A percentile compares a stretch with the other conserved stretches of the same genome.
These are phyloP conservation scores for Hydnomerulius pinastri DNA, from an alignment of 768 basidiomycete genomes.

Conservation along the genomic window DNA sequence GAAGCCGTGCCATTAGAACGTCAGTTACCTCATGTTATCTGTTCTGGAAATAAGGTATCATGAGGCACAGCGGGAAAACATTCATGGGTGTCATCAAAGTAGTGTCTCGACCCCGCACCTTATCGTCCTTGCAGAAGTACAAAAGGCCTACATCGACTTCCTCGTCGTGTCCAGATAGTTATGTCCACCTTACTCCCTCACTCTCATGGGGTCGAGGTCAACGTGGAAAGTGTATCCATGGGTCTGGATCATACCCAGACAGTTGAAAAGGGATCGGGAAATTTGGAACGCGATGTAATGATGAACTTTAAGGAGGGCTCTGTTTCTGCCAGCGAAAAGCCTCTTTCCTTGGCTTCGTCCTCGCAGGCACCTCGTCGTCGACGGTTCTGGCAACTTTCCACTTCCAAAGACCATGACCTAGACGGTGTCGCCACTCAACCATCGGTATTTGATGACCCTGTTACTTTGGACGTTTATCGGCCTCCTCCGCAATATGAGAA, in stretches of 20 bases:
- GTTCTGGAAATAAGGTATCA: not conserved
- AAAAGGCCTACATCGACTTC: not conserved
- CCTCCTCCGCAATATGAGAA: conserved; percentile 61
- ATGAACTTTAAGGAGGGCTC: not conserved
- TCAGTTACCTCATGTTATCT: too few species aligned
- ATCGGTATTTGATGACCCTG: conserved; percentile 63
- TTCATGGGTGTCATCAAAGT: not conserved
- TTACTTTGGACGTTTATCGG: conserved; percentile 48
- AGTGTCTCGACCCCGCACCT: not conserved
- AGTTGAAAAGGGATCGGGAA: not conserved
- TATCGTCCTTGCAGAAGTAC: not conserved
- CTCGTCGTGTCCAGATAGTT: not conserved
- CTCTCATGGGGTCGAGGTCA: not conserved
- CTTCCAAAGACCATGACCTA: conserved; percentile 35
- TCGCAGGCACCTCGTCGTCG: conserved; percentile 14
- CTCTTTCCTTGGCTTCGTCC: conserved; percentile 34
- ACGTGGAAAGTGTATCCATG: not conserved
- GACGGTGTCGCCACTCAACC: conserved; percentile 60
- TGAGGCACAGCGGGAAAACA: not conserved
- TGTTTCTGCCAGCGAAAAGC: not conserved
- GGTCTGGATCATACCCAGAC: not conserved
- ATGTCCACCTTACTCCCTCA: conserved; percentile 6
- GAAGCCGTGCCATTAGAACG: not conserved
- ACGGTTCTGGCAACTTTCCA: conserved; percentile 25
- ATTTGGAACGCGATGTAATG: not conserved